A percentile compares a stretch with the other conserved stretches of the same genome.
phyloP scores from a whole-genome alignment of 2,329 filamentous ascomycete species.

The Penicillium sp. region DNA sequence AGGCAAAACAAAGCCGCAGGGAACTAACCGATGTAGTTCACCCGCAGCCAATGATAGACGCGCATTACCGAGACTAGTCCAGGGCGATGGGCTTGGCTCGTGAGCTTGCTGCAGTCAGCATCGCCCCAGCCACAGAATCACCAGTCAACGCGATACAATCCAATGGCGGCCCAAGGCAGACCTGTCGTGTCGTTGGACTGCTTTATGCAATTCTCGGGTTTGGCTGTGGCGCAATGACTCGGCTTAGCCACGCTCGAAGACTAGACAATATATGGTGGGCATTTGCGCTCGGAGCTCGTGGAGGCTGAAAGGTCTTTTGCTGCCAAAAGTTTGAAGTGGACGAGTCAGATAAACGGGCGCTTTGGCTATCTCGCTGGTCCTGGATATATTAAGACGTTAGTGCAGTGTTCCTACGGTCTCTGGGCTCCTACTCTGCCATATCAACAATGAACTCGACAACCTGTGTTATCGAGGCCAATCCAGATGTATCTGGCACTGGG shows the following conservation, averaged over 20 bases:
- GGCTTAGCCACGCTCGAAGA: conserved; percentile 1
- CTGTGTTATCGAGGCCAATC: conserved; percentile 26
- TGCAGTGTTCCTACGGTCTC: not conserved
- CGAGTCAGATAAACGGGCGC: not conserved
- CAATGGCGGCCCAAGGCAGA: conserved; percentile 17
- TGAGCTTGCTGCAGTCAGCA: conserved; percentile 22
- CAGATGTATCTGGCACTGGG: conserved; percentile 25
- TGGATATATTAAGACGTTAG: not conserved
- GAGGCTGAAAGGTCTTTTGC: not conserved
- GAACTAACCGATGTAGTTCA: conserved; percentile 12
- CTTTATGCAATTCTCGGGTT: not conserved
- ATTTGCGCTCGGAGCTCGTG: not conserved
- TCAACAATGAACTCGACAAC: conserved; percentile 24
- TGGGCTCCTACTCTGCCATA: not conserved
- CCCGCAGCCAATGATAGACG: conserved; percentile 10
- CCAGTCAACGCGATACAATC: conserved; percentile 13
- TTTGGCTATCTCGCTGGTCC: not conserved
- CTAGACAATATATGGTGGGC: not conserved
- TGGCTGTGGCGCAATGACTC: conserved; percentile 4
- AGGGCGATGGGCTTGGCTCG: conserved; percentile 6
- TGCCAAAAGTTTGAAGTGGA: not conserved
- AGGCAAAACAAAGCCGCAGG: not conserved
- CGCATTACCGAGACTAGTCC: conserved; percentile 17
- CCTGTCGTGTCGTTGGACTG: not conserved
- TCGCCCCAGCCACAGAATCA: conserved; percentile 7